Base-by-base conservation (phyloP, 2,329 filamentous ascomycete species). In the Geosmithia putterillii region DNA sequence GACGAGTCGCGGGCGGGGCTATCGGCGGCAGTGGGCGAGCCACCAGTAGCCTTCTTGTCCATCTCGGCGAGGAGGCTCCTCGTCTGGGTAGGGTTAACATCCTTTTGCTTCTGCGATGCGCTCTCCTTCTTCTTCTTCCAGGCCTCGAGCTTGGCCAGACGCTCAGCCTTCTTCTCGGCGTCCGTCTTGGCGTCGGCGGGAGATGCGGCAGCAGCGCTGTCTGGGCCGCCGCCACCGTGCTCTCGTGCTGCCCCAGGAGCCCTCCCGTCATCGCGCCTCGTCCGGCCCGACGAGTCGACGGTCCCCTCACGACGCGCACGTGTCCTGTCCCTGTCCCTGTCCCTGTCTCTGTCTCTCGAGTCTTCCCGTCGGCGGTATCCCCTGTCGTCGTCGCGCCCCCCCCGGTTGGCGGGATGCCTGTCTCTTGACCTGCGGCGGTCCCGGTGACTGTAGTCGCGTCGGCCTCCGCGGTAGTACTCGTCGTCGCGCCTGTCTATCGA, bases 91-190 rank as follows among this genome's bases (percentile, higher is more conserved):
- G 76, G 69, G 43, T 77, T 78, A 38, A 80, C 72, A 53, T 83
- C 76, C 54, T 78, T 80, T 57, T 84, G 77, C 57, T 86, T 86
- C 48, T 74, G 75, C 52, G 82, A 81, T 52, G 82, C 81, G 57
- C 80, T 79, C 50, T 86, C 84, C 57, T 87, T 82, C 63, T 89
- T 90, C 62, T 87, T 84, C 65, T 95, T 95, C 89, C 88, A 95
- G 45, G 86, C 85, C 59, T 90, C 86, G 22, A 94, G 65, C 57
- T 86, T 89, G 22, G 86, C 86, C 38, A 88, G 70, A 48, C 85
- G 73, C 60, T 90, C 85, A 41, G 82, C 83, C 59, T 89, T 86
- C 44, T 63, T 87, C 41, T 87, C 80, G 47, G 78, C 76, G 53
- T 87, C 84, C 23, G 76, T 70, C 54, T 79, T 79, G 17, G 63